These are phyloP conservation scores for Fusarium torulosum DNA, from an alignment of 2,329 filamentous ascomycete species.

Conservation along the genomic window DNA sequence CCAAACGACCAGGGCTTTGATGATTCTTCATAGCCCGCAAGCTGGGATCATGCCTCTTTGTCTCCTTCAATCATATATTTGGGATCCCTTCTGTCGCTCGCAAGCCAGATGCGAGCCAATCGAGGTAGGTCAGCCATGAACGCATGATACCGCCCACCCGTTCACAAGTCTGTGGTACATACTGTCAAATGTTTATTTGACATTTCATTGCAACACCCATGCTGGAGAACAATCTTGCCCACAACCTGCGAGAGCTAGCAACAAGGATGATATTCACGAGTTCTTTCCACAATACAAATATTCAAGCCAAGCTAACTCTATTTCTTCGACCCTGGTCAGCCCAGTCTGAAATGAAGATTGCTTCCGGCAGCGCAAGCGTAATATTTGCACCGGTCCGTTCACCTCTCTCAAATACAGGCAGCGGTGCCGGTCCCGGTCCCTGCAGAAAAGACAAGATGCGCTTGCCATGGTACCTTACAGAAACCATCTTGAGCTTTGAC, in stretches of 20 bases:
- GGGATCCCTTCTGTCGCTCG: conserved; percentile 29
- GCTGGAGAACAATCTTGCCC: conserved; percentile 1
- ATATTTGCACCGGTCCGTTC: not conserved
- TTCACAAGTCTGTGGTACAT: conserved; percentile 23
- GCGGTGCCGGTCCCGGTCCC: not conserved
- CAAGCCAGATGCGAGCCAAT: conserved; percentile 39
- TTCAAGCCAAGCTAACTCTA: not conserved
- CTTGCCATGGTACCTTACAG: not conserved
- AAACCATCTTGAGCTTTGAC: not conserved
- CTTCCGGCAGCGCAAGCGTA: not conserved
- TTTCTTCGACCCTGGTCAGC: not conserved
- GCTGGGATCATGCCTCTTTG: conserved; percentile 48
- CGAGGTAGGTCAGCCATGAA: conserved; percentile 25
- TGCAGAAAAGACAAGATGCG: not conserved
- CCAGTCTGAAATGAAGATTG: not conserved
- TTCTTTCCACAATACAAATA: not conserved
- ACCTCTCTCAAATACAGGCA: not conserved
- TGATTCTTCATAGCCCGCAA: conserved; percentile 34
- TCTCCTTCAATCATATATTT: conserved; percentile 48
- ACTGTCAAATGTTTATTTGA: conserved; percentile 1
- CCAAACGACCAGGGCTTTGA: conserved; percentile 29
- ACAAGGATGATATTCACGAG: conserved; percentile 4
- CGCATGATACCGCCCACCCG: conserved; percentile 35
- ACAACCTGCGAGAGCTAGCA: not conserved
- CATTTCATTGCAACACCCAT: not conserved